Conservation (phyloP, 306 rosid genomes). For the Lagenaria siceraria region DNA sequence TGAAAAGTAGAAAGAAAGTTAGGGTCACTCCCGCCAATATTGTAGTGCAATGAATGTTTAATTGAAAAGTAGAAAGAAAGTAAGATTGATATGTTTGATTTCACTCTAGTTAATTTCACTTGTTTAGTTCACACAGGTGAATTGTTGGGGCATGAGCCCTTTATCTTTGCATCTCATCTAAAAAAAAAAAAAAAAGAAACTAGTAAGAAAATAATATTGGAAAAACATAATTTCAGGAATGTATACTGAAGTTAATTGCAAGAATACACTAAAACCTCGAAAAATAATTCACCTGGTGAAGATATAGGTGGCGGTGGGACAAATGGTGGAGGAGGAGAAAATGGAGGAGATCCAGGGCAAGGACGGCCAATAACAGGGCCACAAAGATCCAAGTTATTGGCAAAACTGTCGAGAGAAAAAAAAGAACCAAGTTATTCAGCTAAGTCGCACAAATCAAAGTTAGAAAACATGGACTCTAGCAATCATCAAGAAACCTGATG, state of each 20-base stretch:
- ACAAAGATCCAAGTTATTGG: constrained; percentile 79
- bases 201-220: background rate
- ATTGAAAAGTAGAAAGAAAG: too few species aligned
- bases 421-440: constrained; percentile 12
- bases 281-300: constrained; percentile 53
- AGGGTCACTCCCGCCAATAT: too few species aligned
- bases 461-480: constrained; percentile 3
- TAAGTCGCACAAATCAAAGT: background rate
- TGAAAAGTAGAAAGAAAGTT: too few species aligned
- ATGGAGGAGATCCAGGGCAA: constrained; percentile 99
- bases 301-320: constrained; percentile 85
- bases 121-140: too few species aligned
- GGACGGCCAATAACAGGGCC: constrained; percentile 99
- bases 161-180: too few species aligned
- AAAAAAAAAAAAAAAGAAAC: too few species aligned
- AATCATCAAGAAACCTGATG: constrained; percentile 48
- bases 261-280: background rate
- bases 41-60: too few species aligned
- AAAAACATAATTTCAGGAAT: background rate
- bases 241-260: background rate
- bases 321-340: constrained; percentile 99
- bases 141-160: too few species aligned
- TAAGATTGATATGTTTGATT: too few species aligned
- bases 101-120: too few species aligned
- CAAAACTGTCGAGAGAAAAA: constrained; percentile 54